A percentile compares a stretch with the other conserved stretches of the same genome.
Evolutionary conservation across 257 asterid species (phyloP).

Genomic region (Vinca minor): DNA sequence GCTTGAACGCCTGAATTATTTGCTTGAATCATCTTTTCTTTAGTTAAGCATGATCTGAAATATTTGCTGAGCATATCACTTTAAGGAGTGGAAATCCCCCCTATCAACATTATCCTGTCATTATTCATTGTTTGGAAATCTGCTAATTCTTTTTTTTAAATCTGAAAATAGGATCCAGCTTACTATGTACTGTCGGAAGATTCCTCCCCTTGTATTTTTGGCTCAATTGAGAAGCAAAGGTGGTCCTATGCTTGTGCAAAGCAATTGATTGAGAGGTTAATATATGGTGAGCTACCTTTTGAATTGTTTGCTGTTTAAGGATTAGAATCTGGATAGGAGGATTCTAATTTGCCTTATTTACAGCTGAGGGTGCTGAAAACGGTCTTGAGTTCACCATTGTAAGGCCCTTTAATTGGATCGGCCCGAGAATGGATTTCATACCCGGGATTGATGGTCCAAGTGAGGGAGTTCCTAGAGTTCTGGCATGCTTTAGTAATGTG

Average conservation of each 20-base stretch:
- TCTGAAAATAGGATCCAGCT: constrained; percentile 61
- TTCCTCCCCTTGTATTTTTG: constrained; percentile 86
- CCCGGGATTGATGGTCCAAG: constrained; percentile 98
- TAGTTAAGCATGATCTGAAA: neutral
- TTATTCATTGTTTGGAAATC: neutral
- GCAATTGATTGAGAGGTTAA: constrained; percentile 88
- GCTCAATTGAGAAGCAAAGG: constrained; percentile 93
- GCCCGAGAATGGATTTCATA: constrained; percentile 96
- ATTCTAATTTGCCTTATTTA: constrained; percentile 19
- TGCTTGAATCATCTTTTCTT: too few species aligned
- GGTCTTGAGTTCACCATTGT: constrained; percentile 91
- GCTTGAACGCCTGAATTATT: too few species aligned
- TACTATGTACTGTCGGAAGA: constrained; percentile 79
- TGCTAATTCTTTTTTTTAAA: constrained; percentile 18
- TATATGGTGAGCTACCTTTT: constrained; percentile 56
- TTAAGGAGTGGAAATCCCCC: too few species aligned
- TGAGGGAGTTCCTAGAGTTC: constrained; percentile 94
- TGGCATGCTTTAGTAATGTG: constrained; percentile 94
- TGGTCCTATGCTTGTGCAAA: constrained; percentile 98
- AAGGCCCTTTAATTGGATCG: constrained; percentile 98
- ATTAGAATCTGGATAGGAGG: constrained; percentile 5
- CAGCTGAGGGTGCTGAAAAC: constrained; percentile 99
- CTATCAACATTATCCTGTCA: too few species aligned
- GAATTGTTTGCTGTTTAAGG: constrained; percentile 13
- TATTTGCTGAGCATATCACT: too few species aligned